phyloP scores from a whole-genome alignment of 306 rosid genomes.

The Corylus heterophylla region DNA sequence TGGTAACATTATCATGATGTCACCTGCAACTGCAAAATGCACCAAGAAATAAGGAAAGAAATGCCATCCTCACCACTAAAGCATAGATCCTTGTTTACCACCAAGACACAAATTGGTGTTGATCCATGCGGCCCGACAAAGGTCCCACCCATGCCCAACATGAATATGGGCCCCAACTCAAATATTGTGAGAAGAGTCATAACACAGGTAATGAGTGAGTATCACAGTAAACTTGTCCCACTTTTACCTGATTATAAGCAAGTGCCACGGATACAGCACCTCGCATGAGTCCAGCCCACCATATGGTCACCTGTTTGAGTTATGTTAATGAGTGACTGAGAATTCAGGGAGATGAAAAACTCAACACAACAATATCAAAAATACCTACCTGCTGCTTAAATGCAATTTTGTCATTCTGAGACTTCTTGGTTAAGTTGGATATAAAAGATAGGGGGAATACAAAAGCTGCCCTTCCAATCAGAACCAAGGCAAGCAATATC shows the following conservation, averaged over 20 bases:
- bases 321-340: not conserved
- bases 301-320: slow-evolving; percentile 51
- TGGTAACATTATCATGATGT: not conserved
- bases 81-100: not conserved
- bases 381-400: slow-evolving; percentile 56
- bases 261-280: slow-evolving; percentile 72
- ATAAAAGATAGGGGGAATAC: slow-evolving; percentile 59
- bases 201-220: not conserved
- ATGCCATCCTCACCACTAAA: not conserved
- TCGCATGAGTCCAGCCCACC: slow-evolving; percentile 77
- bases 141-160: not conserved
- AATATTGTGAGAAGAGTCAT: not conserved
- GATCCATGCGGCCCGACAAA: not conserved
- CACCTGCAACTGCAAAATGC: not conserved
- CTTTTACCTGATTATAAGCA: slow-evolving; percentile 56
- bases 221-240: not conserved
- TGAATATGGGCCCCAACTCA: not conserved
- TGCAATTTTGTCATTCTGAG: slow-evolving; percentile 42
- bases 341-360: slow-evolving; percentile 2
- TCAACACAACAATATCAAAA: slow-evolving; percentile 4
- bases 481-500: slow-evolving; percentile 50
- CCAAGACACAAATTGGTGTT: not conserved
- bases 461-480: slow-evolving; percentile 68
- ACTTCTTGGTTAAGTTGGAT: slow-evolving; percentile 48
- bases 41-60: not conserved